Base-by-base conservation (phyloP, 2,329 filamentous ascomycete species). In the Phyllosticta capitalensis region DNA sequence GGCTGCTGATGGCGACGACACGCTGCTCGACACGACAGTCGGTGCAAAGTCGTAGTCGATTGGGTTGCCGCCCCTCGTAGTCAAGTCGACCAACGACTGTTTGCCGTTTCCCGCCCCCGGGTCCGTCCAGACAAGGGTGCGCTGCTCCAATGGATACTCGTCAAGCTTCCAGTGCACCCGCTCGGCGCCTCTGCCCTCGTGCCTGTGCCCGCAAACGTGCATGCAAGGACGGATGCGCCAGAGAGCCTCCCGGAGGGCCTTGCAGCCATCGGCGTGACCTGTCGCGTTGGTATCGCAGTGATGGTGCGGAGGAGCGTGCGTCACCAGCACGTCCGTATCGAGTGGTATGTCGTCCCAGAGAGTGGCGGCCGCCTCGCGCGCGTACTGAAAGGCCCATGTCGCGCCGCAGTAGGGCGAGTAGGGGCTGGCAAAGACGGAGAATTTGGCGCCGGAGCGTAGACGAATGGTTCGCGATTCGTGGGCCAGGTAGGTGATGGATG, bases 371-470 rank as follows among this genome's bases (percentile, higher is more conserved):
- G 74, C 68, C 1, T 71, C 66, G 9, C 69, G 65, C 10, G 73
- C 70, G 68, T 90, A 90, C 63, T 81, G 79, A 66, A 90, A 90
- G 0, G 86, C 88, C 85, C 87, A 89, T 19, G 78, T 72, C 2
- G 79, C 77, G 52, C 74, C 71, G 9, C 71, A 73, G 0, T 82
- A 54, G 6, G 74, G 87, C 30, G 84, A 84, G 67, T 80, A 86
- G 0, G 88, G 88, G 2, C 86, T 89, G 1, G 86, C 88, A 67
- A 90, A 91, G 50, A 90, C 76, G 10, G 75, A 83, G 70, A 91
- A 86, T 10, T 69, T 74, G 2, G 85, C 87, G 0, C 79, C 73
- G 0, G 78, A 78, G 0, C 67, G 74, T n/a, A 91, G 76, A 6
- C 75, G 75, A 61, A 90, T 73, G 0, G 73, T 78, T 9, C 76